Conservation (phyloP, 164 flowering plant genomes). For the Sextonia rubra region DNA sequence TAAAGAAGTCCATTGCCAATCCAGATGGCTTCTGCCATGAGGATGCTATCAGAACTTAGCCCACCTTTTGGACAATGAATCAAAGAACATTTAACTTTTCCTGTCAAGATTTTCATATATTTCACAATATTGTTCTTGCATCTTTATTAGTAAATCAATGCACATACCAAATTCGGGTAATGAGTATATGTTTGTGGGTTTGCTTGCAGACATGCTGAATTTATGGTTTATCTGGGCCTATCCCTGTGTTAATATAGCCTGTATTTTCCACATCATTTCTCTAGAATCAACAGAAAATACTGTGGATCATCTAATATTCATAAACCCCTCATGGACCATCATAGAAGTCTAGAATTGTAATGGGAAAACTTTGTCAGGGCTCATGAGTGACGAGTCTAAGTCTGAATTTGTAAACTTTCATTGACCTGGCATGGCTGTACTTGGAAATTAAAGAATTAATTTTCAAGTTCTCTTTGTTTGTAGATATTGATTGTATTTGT, state of each 20-base stretch:
- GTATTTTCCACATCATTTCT: neutral
- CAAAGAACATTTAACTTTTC: neutral
- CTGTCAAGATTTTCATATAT: neutral
- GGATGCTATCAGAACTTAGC: neutral
- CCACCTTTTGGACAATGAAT: neutral
- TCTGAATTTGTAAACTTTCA: neutral
- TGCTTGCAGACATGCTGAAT: neutral
- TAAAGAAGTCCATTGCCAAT: neutral
- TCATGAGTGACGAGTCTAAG: neutral
- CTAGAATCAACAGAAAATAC: neutral
- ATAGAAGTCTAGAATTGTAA: neutral
- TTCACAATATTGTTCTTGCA: neutral
- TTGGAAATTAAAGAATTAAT: neutral
- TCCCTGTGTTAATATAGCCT: neutral
- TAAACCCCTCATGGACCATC: neutral
- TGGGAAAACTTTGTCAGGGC: neutral
- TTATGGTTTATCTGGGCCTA: neutral
- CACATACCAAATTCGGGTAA: neutral
- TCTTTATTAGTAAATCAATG: neutral
- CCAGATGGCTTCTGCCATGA: neutral
- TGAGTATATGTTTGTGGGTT: too few species aligned
- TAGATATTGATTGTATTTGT: neutral
- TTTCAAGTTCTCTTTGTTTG: neutral
- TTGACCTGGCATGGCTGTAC: neutral
- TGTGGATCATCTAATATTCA: too few species aligned